These are phyloP conservation scores for Starmerella vaccinii DNA, from an alignment of 805 yeast species.

Conservation along the genomic window DNA sequence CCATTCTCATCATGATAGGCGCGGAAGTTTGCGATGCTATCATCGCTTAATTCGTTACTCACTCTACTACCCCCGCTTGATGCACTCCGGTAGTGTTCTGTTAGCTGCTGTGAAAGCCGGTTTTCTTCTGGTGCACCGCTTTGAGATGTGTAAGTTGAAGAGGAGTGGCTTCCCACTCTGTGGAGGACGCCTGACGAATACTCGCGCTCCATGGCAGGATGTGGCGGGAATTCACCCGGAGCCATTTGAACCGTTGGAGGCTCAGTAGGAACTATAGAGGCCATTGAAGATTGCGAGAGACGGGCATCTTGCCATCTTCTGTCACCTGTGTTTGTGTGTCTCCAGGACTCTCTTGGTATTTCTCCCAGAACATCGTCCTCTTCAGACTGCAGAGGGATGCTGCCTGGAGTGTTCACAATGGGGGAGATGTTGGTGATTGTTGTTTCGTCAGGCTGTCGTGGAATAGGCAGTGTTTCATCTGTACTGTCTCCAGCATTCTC, in stretches of 20 bases:
- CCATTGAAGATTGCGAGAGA: slow-evolving; percentile 54
- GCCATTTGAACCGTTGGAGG: slow-evolving; percentile 69
- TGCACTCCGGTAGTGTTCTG: slow-evolving; percentile 30
- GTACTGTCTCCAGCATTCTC: slow-evolving; percentile 19
- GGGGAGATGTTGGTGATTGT: slow-evolving; percentile 1
- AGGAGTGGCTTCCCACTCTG: slow-evolving; percentile 29
- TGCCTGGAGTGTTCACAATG: neutral
- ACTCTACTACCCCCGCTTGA: slow-evolving; percentile 27
- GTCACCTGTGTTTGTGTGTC: slow-evolving; percentile 35
- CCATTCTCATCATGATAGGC: slow-evolving; percentile 31
- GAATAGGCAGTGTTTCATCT: slow-evolving; percentile 8
- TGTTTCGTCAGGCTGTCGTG: slow-evolving; percentile 5
- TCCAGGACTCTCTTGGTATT: slow-evolving; percentile 50
- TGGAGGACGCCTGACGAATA: slow-evolving; percentile 29
- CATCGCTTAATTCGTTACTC: slow-evolving; percentile 21
- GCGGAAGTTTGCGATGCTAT: slow-evolving; percentile 24
- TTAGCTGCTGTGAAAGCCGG: slow-evolving; percentile 10
- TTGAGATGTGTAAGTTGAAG: slow-evolving; percentile 22
- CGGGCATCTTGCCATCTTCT: slow-evolving; percentile 44
- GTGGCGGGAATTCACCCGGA: slow-evolving; percentile 31
- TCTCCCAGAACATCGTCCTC: slow-evolving; percentile 26
- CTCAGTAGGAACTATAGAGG: slow-evolving; percentile 70
- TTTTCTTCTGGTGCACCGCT: slow-evolving; percentile 4
- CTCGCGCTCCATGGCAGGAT: slow-evolving; percentile 25
- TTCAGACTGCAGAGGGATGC: slow-evolving; percentile 13